Evolutionary conservation across 352 stramenopile genomes (phyloP).

Genomic region (Phytophthora idaei): DNA sequence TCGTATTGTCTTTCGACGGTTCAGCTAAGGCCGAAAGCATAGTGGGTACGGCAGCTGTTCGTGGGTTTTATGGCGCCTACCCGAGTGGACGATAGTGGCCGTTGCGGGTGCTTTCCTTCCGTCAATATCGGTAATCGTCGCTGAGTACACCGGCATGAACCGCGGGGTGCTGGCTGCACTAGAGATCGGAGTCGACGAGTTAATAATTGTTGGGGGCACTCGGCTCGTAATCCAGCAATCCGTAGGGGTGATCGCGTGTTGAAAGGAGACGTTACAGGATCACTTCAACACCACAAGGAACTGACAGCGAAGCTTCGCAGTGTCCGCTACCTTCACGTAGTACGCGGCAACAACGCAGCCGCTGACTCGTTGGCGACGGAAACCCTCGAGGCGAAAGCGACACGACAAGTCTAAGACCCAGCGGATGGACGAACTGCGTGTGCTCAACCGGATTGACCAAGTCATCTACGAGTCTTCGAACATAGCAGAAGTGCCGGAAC

Average conservation of each 20-base stretch:
- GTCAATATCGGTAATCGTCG: conserved; percentile 23
- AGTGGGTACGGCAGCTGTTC: background rate
- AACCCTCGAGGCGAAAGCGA: too few species aligned
- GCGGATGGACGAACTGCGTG: too few species aligned
- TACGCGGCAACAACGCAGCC: too few species aligned
- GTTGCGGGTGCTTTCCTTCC: conserved; percentile 16
- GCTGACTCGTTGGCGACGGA: too few species aligned
- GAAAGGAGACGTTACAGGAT: background rate
- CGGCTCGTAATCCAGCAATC: background rate
- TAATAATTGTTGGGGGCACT: background rate
- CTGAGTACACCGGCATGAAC: conserved; percentile 22
- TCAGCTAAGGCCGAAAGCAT: conserved; percentile 10
- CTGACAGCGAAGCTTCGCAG: background rate
- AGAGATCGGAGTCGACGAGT: background rate
- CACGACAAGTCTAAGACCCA: too few species aligned
- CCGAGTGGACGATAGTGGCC: conserved; percentile 6
- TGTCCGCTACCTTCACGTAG: too few species aligned
- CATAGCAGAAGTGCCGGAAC: too few species aligned
- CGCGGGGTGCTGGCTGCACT: background rate
- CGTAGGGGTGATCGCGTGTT: background rate
- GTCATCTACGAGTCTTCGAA: too few species aligned
- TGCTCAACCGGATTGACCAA: too few species aligned
- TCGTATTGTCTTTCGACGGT: conserved; percentile 28
- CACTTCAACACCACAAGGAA: background rate
- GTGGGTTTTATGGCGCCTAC: background rate